Evolutionary conservation across 768 basidiomycete species (phyloP), one percentile per base, ranked within the genome.

Genomic region (Amanita jacksonii): DNA sequence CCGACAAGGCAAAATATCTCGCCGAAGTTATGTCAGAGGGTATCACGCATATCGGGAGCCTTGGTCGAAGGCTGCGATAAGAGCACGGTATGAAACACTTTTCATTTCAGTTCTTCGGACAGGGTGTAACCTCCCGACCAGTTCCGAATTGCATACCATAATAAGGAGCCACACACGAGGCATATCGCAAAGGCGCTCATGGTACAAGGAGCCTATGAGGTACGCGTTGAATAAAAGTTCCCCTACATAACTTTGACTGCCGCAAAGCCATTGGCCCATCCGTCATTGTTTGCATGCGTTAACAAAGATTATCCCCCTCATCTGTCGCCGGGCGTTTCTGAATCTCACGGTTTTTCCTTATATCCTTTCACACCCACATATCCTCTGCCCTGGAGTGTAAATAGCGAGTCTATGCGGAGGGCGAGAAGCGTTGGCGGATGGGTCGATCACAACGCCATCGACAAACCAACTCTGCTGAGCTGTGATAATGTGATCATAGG

Each of bases 21-120:
- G 1, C 52, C 62, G 8, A 72, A 74, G 43, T 49, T 76, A n/a
- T 52, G 81, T 16, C 75, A 77, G 48, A 69, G 68, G 20, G 75
- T 88, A 47, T 88, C 86, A n/a, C 77, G 81, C 41, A 45, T 75
- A 15, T 69, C 81, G 5, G 77, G 76, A 34, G 84, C 79, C 3
- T 78, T 79, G 50, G 58, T 78, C 4, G 79, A 84, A 55, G 70
- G 68, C 46, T 53, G 67, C 20, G 70, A 45, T 8, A 38, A 38
- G 8, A 15, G 30, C 4, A 31, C 19, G 44, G 44, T 45, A 20
- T 9, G 37, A 38, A 24, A 16, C 13, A 2, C 19, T 18, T 16
- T 16, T 13, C 5, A 38, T 27, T 19, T 28, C 9, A 13, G 8
- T 6, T 36, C 15, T 27, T 13, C 5, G 15, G 13, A 15, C 27